These are phyloP conservation scores for Peniophora sp. DNA, from an alignment of 1,284 basidiomycete genomes.

Conservation along the genomic window DNA sequence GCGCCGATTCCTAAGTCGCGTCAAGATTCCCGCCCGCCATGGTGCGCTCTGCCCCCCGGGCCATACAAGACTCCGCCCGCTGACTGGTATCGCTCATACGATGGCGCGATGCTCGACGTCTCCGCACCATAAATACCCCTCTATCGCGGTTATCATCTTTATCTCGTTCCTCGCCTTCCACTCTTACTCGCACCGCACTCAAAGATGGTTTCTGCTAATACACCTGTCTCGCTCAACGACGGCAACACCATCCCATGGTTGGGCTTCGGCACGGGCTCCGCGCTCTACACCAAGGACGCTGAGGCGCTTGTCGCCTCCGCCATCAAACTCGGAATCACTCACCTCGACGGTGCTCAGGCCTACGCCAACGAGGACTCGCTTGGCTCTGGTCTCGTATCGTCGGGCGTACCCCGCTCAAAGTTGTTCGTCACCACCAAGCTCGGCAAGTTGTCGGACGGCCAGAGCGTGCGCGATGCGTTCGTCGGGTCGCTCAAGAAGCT, in stretches of 20 bases:
- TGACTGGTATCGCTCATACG: no score
- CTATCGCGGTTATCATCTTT: no score
- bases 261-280: conserved; percentile 66
- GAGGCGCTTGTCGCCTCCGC: conserved; percentile 40
- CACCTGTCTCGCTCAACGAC: conserved; percentile 48
- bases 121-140: no score
- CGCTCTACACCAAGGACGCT: conserved; percentile 46
- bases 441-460: conserved; percentile 24
- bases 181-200: no score
- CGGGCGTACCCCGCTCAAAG: conserved; percentile 44
- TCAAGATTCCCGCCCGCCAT: no score
- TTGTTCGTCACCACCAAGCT: conserved; percentile 69
- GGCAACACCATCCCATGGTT: conserved; percentile 51
- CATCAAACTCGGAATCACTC: conserved; percentile 54
- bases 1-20: no score
- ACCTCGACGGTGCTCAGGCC: conserved; percentile 66
- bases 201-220: conserved; percentile 18
- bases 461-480: conserved; percentile 44
- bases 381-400: conserved; percentile 42
- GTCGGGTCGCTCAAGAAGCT: conserved; percentile 52
- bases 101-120: no score
- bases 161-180: no score
- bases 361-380: conserved; percentile 59
- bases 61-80: no score
- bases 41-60: no score